phyloP scores from a whole-genome alignment of 106 monocot genomes.

The Ottelia alismoides region DNA sequence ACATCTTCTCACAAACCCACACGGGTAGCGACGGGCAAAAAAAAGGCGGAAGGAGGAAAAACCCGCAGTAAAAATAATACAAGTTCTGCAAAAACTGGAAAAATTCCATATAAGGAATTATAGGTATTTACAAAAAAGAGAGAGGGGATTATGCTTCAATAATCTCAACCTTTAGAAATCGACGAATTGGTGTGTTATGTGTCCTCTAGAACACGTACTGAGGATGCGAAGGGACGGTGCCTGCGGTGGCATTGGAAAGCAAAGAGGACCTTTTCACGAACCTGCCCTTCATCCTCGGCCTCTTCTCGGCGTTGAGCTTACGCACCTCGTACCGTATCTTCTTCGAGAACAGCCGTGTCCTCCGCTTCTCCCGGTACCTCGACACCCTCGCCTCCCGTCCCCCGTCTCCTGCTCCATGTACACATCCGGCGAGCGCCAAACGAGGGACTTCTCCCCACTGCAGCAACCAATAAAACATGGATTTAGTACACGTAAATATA shows the following conservation, averaged over 20 bases:
- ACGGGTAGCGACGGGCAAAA: too few relatives aligned
- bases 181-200: too few relatives aligned
- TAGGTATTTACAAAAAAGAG: too few relatives aligned
- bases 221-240: too few relatives aligned
- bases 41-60: too few relatives aligned
- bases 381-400: slow-evolving; percentile 82
- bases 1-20: too few relatives aligned
- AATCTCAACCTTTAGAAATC: too few relatives aligned
- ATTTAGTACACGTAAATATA: neutral
- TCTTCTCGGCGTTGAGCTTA: slow-evolving; percentile 88
- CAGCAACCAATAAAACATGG: neutral
- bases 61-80: too few relatives aligned
- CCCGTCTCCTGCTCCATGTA: slow-evolving; percentile 14
- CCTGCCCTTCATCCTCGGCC: slow-evolving; percentile 88
- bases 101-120: too few relatives aligned
- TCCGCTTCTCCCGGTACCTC: slow-evolving; percentile 83
- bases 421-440: neutral
- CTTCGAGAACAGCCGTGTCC: slow-evolving; percentile 86
- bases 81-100: too few relatives aligned
- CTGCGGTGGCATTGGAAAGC: slow-evolving; percentile 2
- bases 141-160: too few relatives aligned
- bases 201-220: too few relatives aligned
- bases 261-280: slow-evolving; percentile 60
- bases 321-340: slow-evolving; percentile 92
- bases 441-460: neutral